phyloP scores from a whole-genome alignment of 2,329 filamentous ascomycete species.

The Aureobasidium mangrovei region DNA sequence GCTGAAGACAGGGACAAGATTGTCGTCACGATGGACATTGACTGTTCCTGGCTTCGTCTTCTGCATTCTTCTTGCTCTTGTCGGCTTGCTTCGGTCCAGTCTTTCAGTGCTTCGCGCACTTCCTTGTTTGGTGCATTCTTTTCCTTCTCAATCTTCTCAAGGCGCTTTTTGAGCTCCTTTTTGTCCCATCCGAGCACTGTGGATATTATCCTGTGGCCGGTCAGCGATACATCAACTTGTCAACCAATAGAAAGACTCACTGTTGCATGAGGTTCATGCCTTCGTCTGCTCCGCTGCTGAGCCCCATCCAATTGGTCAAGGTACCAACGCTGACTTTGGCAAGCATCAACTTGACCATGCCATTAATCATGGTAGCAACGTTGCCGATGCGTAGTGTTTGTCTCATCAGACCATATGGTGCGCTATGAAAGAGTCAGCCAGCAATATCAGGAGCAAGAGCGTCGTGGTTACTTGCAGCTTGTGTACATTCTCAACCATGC shows the following conservation, averaged over 20 bases:
- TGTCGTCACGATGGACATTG: constrained; percentile 55
- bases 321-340: constrained; percentile 69
- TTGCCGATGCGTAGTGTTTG: constrained; percentile 70
- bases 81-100: constrained; percentile 44
- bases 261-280: constrained; percentile 73
- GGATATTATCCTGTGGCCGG: constrained; percentile 54
- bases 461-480: constrained; percentile 38
- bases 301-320: constrained; percentile 69
- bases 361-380: constrained; percentile 72
- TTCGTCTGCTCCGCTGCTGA: constrained; percentile 62
- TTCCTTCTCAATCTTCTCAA: constrained; percentile 55
- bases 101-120: constrained; percentile 52
- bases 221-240: background rate
- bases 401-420: constrained; percentile 61
- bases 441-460: background rate
- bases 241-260: constrained; percentile 22
- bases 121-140: constrained; percentile 52
- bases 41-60: constrained; percentile 41
- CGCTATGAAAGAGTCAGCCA: background rate
- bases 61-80: constrained; percentile 52
- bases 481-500: constrained; percentile 61
- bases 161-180: constrained; percentile 57
- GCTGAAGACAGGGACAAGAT: constrained; percentile 51
- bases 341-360: constrained; percentile 61
- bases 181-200: constrained; percentile 66